Evolutionary conservation across 2,329 filamentous ascomycete species (phyloP), one percentile per base, ranked within the genome.

Genomic region (Ophiostoma tasmaniense): DNA sequence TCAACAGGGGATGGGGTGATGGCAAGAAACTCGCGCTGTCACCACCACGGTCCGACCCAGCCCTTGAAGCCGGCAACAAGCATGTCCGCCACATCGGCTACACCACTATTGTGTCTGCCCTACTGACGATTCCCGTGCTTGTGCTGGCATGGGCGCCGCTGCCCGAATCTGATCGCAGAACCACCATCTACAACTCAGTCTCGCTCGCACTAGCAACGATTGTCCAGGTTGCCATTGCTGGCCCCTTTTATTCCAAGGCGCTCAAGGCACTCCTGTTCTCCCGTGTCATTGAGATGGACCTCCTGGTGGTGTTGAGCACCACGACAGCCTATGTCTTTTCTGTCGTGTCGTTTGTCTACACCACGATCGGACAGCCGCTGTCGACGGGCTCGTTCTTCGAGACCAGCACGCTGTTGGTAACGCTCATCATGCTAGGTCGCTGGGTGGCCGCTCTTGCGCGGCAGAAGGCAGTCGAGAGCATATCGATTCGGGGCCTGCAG

Each of bases 361-460:
- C 50, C 13, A 25, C 25, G 11, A 22, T 55, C 50, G 50, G 50
- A 11, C 22, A 25, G n/a, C 50, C 50, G n/a, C 22, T 55, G 50
- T 55, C 50, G 1, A 55, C 50, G 22, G 11, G 22, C 22, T 76
- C 83, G n/a, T 87, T 88, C 73, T 88, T 88, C 69, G 85, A 88
- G 74, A 88, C 86, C 0, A 87, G 84, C 75, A 87, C 85, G 20
- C 77, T 88, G 0, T 77, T 89, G 0, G 83, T 88, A 11, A 86
- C 85, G 0, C 74, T 88, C 7, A 86, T 88, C 71, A 84, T 87
- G 80, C 78, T 86, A 0, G 86, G 85, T 0, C 81, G 85, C 0
- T 83, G 77, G 62, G 77, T 85, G 22, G 80, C 79, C 5, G 83
- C 83, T 0, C 76, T 84, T 25, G 84, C 84, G 1, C 81, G 84